Base-by-base conservation (phyloP, 2,329 filamentous ascomycete species). In the Stachybotrys echinatus region DNA sequence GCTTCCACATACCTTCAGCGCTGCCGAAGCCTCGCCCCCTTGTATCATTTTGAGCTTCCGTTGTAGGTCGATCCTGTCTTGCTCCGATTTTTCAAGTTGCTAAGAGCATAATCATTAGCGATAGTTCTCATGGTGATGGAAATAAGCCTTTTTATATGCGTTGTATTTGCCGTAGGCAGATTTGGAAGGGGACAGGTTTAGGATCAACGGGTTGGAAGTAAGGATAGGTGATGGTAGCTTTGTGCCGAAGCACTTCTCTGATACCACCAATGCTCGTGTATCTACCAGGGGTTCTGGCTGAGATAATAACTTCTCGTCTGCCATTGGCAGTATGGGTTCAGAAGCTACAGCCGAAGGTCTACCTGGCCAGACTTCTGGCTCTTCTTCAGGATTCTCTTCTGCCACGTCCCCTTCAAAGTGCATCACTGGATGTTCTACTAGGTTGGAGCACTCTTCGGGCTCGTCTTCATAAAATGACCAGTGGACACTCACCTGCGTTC, bases 1-100 rank as follows among this genome's bases (percentile, higher is more conserved):
- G 17, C 12, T 3, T 12, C 48, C 51, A 73, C 75, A 51, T 72
- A 81, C 78, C 72, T 79, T 80, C 60, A 79, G 74, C 48, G 72
- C 73, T 23, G 74, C 72, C 34, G 71, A 70, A 40, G 71, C 71
- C 43, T 74, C 71, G 44, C 76, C 77, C 45, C 72, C 73, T 50
- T 78, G 73, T 12, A 74, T 71, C 34, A 74, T 70, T 58, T 81
- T 83, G 56, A 82, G 68, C 48, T 75, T 75, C 55, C 74, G 71
- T 59, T 80, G 77, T 37, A 83, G 64, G 50, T 82, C 79, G 55
- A 76, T 74, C 48, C 74, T 79, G 42, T 81, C 79, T 54, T 76
- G 72, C 54, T 83, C 79, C 14, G 75, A 71, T 58, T 79, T 74
- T 54, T 83, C 79, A 57, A 80, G 72, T 79, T 83, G 80, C 79